Percentiles rank a stretch among this genome's conserved stretches.
Evolutionary conservation across 805 yeast genomes (phyloP).

Genomic region (Debaryomyces castellii): DNA sequence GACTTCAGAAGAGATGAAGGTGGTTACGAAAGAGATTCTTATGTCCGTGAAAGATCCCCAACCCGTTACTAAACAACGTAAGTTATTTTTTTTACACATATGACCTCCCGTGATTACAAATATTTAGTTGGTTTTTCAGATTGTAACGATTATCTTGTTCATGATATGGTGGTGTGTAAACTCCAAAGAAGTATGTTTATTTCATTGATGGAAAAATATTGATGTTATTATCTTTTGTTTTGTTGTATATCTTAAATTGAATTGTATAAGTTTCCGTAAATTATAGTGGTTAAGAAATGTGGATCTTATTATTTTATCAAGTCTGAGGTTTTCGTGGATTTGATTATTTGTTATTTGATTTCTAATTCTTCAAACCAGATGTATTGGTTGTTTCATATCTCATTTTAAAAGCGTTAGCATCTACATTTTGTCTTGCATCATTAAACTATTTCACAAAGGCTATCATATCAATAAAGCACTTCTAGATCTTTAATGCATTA

Average conservation of each 20-base stretch:
- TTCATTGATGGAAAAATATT: constrained; percentile 1
- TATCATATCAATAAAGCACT: background rate
- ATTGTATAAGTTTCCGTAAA: constrained; percentile 7
- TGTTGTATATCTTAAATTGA: constrained; percentile 11
- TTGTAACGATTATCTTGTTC: background rate
- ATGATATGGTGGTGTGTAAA: background rate
- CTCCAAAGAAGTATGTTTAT: background rate
- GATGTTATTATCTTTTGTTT: constrained; percentile 3
- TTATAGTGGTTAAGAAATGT: constrained; percentile 9
- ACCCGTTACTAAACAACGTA: constrained; percentile 54
- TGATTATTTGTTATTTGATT: background rate
- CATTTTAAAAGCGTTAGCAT: background rate
- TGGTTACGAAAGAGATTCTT: constrained; percentile 46
- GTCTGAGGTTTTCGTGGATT: constrained; percentile 1
- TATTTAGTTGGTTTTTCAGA: background rate
- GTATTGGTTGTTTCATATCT: background rate
- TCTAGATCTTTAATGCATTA: background rate
- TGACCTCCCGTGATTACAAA: background rate
- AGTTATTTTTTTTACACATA: background rate
- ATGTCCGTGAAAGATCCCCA: constrained; percentile 64
- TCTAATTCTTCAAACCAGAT: background rate
- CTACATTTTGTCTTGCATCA: background rate
- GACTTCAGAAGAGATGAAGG: constrained; percentile 51
- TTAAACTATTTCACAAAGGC: background rate
- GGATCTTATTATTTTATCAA: constrained; percentile 3